Evolutionary conservation across 352 stramenopile genomes (phyloP), one percentile per base, ranked within the genome.

Genomic region (Globisporangium lucens): DNA sequence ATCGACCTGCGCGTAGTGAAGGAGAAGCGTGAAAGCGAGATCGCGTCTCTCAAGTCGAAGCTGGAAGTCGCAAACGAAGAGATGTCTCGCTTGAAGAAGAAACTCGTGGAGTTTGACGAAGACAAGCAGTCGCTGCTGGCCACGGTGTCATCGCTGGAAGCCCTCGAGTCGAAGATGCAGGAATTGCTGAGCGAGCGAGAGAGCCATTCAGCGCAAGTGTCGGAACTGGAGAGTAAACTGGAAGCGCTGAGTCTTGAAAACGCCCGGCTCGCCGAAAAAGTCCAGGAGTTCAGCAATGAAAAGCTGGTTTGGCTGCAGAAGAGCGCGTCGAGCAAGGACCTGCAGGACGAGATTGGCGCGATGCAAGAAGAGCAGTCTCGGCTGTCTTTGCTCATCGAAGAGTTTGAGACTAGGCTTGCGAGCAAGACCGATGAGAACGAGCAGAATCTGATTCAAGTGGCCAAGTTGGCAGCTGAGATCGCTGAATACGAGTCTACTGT

Each of bases 1-100:
- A 72, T 78, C 24, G 67, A 84, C 56, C 38, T 87, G 75, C 71
- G 81, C 65, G 61, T 78, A 72, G 60, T 74, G 63, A 68, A 75
- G 24, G 70, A 63, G 7, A 75, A 75, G 22, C 56, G 76, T 43
- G 71, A 52, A 6, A 61, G n/a, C 4, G 73, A 85, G 27, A 63
- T 79, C 30, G 67, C 69, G 52, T 38, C 66, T 47, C 58, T 89
- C 4, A 67, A 79, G 24, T 66, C 77, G 46, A 73, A 56, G 3
- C 75, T 84, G 33, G 66, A 78, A 38, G 46, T 61, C 17, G 66
- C 81, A 5, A 61, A 43, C 4, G 64, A 70, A 35, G 71, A 87
- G 56, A 73, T 75, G 29, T 70, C 78, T 35, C 63, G 71, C 4
- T 61, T 79, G 55, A 51, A 58, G 35, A 53, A 58, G 33, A 73